phyloP scores from a whole-genome alignment of 345 rosid species.

The Syzygium oleosum region DNA sequence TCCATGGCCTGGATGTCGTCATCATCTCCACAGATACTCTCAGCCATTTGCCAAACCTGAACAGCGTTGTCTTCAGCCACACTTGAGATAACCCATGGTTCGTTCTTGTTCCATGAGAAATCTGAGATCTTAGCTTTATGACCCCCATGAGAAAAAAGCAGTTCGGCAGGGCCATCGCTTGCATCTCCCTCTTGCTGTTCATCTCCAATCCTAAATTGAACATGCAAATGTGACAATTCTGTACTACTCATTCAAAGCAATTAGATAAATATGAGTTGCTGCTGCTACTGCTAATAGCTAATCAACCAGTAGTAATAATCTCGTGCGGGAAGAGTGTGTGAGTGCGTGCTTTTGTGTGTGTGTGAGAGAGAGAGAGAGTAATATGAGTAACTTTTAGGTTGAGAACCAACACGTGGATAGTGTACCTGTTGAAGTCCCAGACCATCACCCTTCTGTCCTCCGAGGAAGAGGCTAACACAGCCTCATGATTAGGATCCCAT shows the following conservation, averaged over 20 bases:
- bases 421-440: conserved; percentile 92
- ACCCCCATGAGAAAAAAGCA: conserved; percentile 81
- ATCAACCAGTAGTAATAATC: neutral
- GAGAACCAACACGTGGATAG: neutral
- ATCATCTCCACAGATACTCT: conserved; percentile 53
- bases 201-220: conserved; percentile 60
- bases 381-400: neutral
- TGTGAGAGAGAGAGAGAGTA: neutral
- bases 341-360: neutral
- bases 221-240: neutral
- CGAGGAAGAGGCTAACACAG: conserved; percentile 86
- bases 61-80: conserved; percentile 71
- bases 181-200: conserved; percentile 78
- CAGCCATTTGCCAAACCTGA: conserved; percentile 80
- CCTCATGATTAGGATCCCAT: conserved; percentile 96
- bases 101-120: conserved; percentile 71
- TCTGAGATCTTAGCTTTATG: conserved; percentile 79
- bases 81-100: conserved; percentile 71
- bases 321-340: neutral
- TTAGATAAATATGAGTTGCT: neutral
- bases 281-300: neutral
- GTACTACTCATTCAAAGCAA: neutral
- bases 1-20: conserved; percentile 13
- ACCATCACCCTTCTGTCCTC: conserved; percentile 89
- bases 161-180: conserved; percentile 81